These are phyloP conservation scores for Pichia ethanolica DNA, from an alignment of 805 yeast genomes.

Conservation along the genomic window DNA sequence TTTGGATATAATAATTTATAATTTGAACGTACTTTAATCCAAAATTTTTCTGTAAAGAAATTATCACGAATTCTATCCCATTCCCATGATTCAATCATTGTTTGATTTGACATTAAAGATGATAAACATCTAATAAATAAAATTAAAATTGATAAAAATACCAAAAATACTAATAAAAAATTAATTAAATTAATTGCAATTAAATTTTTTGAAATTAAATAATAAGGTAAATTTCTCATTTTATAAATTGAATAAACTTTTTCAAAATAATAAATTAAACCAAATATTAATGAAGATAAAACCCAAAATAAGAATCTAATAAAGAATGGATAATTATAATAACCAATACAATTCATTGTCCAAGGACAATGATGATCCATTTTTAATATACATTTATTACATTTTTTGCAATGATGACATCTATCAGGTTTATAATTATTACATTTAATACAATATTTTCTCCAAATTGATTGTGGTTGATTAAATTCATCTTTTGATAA, in stretches of 20 bases:
- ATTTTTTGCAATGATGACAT: constrained; percentile 77
- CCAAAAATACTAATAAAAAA: constrained; percentile 49
- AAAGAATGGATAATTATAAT: constrained; percentile 70
- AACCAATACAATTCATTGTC: constrained; percentile 89
- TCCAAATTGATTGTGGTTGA: constrained; percentile 36
- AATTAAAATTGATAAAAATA: constrained; percentile 50
- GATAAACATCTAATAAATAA: constrained; percentile 55
- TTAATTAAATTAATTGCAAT: constrained; percentile 48
- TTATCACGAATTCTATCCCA: constrained; percentile 69
- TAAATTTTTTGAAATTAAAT: constrained; percentile 45
- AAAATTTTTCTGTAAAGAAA: constrained; percentile 47
- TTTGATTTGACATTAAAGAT: constrained; percentile 58
- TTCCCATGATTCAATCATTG: constrained; percentile 94
- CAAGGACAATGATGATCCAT: constrained; percentile 97
- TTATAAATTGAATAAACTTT: constrained; percentile 40
- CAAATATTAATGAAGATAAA: constrained; percentile 40
- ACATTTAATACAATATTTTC: constrained; percentile 69
- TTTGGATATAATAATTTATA: constrained; percentile 32
- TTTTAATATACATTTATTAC: constrained; percentile 65
- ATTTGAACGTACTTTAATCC: constrained; percentile 40
- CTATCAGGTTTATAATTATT: constrained; percentile 69
- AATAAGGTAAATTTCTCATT: constrained; percentile 46
- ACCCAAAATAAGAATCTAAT: constrained; percentile 69
- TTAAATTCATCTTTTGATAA: constrained; percentile 14
- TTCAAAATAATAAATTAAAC: constrained; percentile 34